These are phyloP conservation scores for Prunus salicina DNA, from an alignment of 306 rosid genomes.

Conservation along the genomic window DNA sequence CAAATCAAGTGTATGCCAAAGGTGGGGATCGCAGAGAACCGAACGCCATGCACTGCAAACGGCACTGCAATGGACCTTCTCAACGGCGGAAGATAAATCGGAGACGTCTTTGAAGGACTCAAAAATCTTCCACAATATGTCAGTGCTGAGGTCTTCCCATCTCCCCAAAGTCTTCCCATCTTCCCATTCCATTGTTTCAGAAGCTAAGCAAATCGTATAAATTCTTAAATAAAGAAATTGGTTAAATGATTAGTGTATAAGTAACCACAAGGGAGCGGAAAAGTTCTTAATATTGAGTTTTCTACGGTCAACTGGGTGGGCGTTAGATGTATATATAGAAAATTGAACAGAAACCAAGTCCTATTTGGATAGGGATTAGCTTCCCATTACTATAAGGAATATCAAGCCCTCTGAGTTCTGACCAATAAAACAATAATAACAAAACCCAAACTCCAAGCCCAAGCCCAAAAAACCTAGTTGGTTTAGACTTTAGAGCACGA, in stretches of 20 bases:
- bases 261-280: not conserved
- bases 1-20: constrained; percentile 67
- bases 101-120: constrained; percentile 41
- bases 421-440: no score
- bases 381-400: not conserved
- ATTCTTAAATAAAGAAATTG: not conserved
- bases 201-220: no score
- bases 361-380: not conserved
- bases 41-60: constrained; percentile 63
- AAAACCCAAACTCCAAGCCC: no score
- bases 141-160: constrained; percentile 69
- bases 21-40: constrained; percentile 59
- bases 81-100: constrained; percentile 46
- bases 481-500: no score
- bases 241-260: not conserved
- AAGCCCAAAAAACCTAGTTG: no score
- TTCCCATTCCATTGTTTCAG: not conserved
- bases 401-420: not conserved
- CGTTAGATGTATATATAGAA: not conserved
- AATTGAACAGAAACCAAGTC: not conserved
- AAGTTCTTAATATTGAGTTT: not conserved
- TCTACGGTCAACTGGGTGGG: not conserved
- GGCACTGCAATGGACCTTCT: constrained; percentile 15
- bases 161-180: constrained; percentile 65
- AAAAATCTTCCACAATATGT: constrained; percentile 66